A percentile compares a stretch with the other conserved stretches of the same genome.
These are phyloP conservation scores for Durio zibethinus DNA, from an alignment of 345 rosid genomes.

Conservation along the genomic window DNA sequence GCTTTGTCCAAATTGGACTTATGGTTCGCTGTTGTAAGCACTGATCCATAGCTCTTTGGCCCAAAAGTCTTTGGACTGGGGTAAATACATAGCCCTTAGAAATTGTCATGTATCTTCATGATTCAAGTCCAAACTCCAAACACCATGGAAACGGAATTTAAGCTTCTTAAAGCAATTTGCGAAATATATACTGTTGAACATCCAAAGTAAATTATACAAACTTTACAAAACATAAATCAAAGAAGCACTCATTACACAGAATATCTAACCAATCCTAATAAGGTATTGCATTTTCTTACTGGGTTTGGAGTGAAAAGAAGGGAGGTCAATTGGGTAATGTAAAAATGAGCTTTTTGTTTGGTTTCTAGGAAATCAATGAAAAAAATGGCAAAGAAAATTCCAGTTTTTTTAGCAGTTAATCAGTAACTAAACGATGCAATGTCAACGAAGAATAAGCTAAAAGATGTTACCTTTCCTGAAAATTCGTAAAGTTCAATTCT, in stretches of 20 bases:
- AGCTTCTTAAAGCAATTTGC: background rate
- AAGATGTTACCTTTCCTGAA: slow-evolving; percentile 1
- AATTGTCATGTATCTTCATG: background rate
- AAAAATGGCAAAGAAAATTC: background rate
- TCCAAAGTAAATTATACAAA: background rate
- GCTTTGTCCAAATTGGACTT: no score
- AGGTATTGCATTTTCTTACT: background rate
- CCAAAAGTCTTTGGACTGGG: no score
- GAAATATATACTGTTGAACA: background rate
- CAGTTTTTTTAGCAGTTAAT: background rate
- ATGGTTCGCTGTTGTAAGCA: no score
- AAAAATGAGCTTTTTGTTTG: background rate
- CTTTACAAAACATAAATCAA: background rate
- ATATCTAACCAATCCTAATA: background rate
- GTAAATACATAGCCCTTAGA: background rate
- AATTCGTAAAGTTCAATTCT: background rate
- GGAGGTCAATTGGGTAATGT: background rate
- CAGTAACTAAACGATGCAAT: background rate
- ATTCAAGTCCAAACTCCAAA: background rate
- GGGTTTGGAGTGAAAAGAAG: background rate
- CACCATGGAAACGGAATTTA: background rate
- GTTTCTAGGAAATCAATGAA: background rate
- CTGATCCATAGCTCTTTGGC: no score
- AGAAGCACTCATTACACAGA: background rate
- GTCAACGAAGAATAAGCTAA: background rate